Percentiles rank a stretch among this genome's conserved stretches.
phyloP scores from a whole-genome alignment of 805 yeast species.

The Candida argentea region DNA sequence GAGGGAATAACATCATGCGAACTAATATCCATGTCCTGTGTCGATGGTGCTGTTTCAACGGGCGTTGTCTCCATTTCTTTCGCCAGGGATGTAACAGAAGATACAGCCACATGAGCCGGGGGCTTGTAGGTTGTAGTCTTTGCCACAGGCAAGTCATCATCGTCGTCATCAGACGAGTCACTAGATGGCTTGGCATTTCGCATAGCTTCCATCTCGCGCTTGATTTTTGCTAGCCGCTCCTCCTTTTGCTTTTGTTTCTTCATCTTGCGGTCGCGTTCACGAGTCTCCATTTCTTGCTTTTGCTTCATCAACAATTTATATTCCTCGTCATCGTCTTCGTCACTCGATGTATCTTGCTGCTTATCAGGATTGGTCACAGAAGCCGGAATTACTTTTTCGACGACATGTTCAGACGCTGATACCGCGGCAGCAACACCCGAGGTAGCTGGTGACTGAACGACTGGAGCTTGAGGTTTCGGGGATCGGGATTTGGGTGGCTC shows the following conservation, averaged over 20 bases:
- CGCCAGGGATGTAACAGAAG: constrained; percentile 4
- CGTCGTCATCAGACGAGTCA: constrained; percentile 27
- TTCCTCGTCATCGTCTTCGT: constrained; percentile 34
- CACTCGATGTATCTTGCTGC: constrained; percentile 8
- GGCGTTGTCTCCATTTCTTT: too few species aligned
- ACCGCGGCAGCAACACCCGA: not conserved
- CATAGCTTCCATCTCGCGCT: constrained; percentile 48
- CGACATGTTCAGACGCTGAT: not conserved
- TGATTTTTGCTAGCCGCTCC: constrained; percentile 46
- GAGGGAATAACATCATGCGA: not conserved
- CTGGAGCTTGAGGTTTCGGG: constrained; percentile 1
- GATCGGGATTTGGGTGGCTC: not conserved
- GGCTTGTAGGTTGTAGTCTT: constrained; percentile 14
- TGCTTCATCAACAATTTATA: constrained; percentile 40
- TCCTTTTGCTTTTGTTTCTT: constrained; percentile 52
- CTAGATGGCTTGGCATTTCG: constrained; percentile 19
- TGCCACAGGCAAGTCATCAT: constrained; percentile 11
- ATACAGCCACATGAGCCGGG: constrained; percentile 5
- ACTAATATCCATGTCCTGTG: constrained; percentile 3
- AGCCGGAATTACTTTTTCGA: constrained; percentile 1
- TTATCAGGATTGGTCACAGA: constrained; percentile 1
- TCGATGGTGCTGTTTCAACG: constrained; percentile 1
- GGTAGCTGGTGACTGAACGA: not conserved
- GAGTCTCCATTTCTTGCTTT: constrained; percentile 33
- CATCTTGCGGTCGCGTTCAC: constrained; percentile 31